phyloP scores from a whole-genome alignment of 2,329 filamentous ascomycete genomes.

The Colletotrichum liaoningense region DNA sequence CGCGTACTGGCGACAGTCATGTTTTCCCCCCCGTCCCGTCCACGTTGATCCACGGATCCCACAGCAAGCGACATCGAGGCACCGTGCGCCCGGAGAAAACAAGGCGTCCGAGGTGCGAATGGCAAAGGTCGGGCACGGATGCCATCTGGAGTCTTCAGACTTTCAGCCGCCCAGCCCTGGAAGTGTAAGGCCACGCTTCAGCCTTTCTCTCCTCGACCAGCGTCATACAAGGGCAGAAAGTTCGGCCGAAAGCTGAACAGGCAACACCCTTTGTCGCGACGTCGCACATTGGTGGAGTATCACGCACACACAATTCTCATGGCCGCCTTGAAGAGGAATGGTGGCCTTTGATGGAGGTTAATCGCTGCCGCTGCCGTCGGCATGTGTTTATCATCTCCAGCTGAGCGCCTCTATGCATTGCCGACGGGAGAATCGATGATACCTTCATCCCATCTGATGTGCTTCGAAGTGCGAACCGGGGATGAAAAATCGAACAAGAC shows the following conservation, averaged over 20 bases:
- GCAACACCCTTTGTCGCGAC: conserved; percentile 5
- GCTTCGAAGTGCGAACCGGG: background rate
- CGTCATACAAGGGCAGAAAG: background rate
- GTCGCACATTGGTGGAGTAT: conserved; percentile 28
- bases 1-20: background rate
- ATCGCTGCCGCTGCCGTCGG: background rate
- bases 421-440: background rate
- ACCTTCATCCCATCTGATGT: background rate
- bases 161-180: background rate
- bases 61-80: background rate
- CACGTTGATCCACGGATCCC: background rate
- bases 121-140: conserved; percentile 18
- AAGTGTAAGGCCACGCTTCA: background rate
- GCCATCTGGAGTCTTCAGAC: conserved; percentile 12
- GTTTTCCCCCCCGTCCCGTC: background rate
- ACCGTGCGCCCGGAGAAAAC: background rate
- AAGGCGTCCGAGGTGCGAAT: background rate
- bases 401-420: background rate
- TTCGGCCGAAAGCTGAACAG: conserved; percentile 12
- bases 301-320: background rate
- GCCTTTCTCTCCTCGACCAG: background rate
- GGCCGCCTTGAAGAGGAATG: background rate
- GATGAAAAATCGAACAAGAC: background rate
- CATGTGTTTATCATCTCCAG: background rate
- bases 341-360: background rate